A percentile compares a stretch with the other conserved stretches of the same genome.
These are phyloP conservation scores for Thymus quinquecostatus DNA, from an alignment of 257 asterid species.

Conservation along the genomic window DNA sequence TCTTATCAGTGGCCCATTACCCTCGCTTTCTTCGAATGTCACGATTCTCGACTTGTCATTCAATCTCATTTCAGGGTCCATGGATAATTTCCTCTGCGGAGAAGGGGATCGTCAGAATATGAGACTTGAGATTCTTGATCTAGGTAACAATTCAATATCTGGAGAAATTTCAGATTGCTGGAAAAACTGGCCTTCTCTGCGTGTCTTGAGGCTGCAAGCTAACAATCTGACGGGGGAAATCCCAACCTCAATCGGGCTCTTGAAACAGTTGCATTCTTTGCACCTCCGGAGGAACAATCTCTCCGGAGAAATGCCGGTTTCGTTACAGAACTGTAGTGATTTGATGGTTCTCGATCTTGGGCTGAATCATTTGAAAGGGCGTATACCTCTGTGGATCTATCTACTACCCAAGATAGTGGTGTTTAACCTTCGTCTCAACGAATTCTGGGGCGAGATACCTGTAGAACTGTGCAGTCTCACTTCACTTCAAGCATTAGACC, in stretches of 20 bases:
- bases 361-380: constrained; percentile 26
- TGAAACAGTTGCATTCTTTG: constrained; percentile 24
- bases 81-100: constrained; percentile 33
- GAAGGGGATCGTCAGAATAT: not conserved
- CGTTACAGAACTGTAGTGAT: constrained; percentile 16
- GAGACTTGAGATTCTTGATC: constrained; percentile 25
- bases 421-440: constrained; percentile 38
- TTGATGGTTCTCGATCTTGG: constrained; percentile 37
- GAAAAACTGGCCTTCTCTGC: constrained; percentile 34
- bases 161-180: constrained; percentile 45
- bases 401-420: constrained; percentile 1
- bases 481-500: constrained; percentile 31
- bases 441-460: constrained; percentile 35
- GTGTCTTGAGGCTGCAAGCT: constrained; percentile 28
- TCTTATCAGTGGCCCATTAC: constrained; percentile 37
- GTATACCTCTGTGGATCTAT: constrained; percentile 34
- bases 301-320: constrained; percentile 29
- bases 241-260: constrained; percentile 31
- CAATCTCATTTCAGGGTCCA: constrained; percentile 20
- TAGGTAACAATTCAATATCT: constrained; percentile 32
- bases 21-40: constrained; percentile 18
- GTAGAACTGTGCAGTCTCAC: constrained; percentile 33
- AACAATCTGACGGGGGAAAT: constrained; percentile 35
- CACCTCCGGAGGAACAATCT: constrained; percentile 41
- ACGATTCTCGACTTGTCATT: constrained; percentile 32